A percentile compares a stretch with the other conserved stretches of the same genome.
These are phyloP conservation scores for Adansonia digitata DNA, from an alignment of 345 rosid genomes.

Conservation along the genomic window DNA sequence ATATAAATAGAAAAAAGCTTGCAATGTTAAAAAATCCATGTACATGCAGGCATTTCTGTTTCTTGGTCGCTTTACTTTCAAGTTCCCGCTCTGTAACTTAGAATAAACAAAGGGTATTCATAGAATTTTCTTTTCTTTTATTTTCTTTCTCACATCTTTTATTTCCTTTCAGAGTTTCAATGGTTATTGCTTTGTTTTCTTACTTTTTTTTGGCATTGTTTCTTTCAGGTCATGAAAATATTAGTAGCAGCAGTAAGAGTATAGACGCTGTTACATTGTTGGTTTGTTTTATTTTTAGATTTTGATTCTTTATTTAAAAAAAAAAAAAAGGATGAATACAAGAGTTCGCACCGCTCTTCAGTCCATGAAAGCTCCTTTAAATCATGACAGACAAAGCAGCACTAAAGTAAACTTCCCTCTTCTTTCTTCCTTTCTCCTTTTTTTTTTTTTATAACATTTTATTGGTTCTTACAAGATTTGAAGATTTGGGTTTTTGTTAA, in stretches of 20 bases:
- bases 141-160: slow-evolving; percentile 2
- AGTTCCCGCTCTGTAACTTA: slow-evolving; percentile 60
- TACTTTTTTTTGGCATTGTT: not conserved
- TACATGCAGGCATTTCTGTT: slow-evolving; percentile 32
- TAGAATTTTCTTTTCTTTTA: too few relatives aligned
- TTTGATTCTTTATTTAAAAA: not conserved
- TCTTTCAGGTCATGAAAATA: slow-evolving; percentile 21
- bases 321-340: slow-evolving; percentile 45
- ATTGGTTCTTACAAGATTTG: slow-evolving; percentile 13
- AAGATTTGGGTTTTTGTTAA: not conserved
- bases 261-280: slow-evolving; percentile 18
- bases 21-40: not conserved
- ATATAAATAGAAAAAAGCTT: not conserved
- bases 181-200: not conserved
- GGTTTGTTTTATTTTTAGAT: slow-evolving; percentile 20
- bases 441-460: slow-evolving; percentile 8
- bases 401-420: slow-evolving; percentile 38
- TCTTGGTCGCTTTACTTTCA: slow-evolving; percentile 49
- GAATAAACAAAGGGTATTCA: slow-evolving; percentile 10
- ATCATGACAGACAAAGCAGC: slow-evolving; percentile 28
- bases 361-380: slow-evolving; percentile 63
- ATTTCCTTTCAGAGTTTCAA: not conserved
- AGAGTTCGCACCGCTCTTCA: slow-evolving; percentile 65
- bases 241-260: not conserved
- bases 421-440: not conserved